A percentile compares a stretch with the other conserved stretches of the same genome.
phyloP scores from a whole-genome alignment of 768 basidiomycete species.

The Amanita pallidorosea region DNA sequence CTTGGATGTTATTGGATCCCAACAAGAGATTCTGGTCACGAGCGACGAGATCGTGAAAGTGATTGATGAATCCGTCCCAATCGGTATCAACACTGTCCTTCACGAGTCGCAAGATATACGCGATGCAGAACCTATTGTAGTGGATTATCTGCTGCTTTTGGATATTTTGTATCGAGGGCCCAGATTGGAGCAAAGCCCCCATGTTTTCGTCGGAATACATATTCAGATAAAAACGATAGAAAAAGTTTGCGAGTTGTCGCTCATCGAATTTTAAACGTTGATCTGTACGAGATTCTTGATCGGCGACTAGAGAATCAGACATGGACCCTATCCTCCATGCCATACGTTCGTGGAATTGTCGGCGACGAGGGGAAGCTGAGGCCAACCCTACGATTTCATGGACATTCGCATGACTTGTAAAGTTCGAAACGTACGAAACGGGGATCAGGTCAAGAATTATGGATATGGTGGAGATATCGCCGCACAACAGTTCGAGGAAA shows the following conservation, averaged over 20 bases:
- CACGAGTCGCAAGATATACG: slow-evolving; percentile 28
- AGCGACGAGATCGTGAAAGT: slow-evolving; percentile 17
- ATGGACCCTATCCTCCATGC: slow-evolving; percentile 22
- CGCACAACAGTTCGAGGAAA: slow-evolving; percentile 20
- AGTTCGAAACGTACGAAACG: slow-evolving; percentile 26
- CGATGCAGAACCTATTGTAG: slow-evolving; percentile 41
- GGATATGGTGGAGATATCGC: slow-evolving; percentile 28
- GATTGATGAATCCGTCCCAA: slow-evolving; percentile 33
- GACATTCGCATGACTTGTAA: slow-evolving; percentile 26
- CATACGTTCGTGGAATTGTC: slow-evolving; percentile 25
- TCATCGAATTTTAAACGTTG: slow-evolving; percentile 13
- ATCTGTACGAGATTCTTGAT: neutral
- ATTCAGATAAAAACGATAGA: slow-evolving; percentile 30
- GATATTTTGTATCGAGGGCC: slow-evolving; percentile 5
- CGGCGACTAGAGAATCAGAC: neutral
- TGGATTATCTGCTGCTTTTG: slow-evolving; percentile 17
- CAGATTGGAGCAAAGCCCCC: slow-evolving; percentile 4
- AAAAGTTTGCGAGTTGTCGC: slow-evolving; percentile 21
- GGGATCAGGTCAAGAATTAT: slow-evolving; percentile 33
- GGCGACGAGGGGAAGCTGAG: neutral
- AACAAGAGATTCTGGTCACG: slow-evolving; percentile 14
- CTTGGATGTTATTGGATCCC: slow-evolving; percentile 23
- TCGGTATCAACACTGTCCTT: slow-evolving; percentile 22
- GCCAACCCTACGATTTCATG: slow-evolving; percentile 21
- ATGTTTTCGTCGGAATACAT: slow-evolving; percentile 33